Conservation (phyloP, 345 rosid genomes). For the Boechera retrofracta region DNA sequence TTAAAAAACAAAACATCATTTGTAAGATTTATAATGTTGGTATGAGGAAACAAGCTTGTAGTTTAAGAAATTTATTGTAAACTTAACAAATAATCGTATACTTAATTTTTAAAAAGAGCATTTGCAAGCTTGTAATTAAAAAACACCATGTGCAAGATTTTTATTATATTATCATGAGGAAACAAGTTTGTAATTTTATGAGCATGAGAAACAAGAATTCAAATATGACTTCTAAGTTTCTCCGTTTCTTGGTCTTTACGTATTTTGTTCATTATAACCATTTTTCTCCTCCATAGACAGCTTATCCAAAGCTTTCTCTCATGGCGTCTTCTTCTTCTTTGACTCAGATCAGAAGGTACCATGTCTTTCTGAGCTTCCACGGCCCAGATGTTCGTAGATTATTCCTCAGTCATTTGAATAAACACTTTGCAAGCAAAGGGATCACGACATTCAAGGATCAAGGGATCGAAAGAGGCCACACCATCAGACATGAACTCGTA, state of each 20-base stretch:
- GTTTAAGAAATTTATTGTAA: no score
- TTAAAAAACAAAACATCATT: not conserved
- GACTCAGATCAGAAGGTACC: not conserved
- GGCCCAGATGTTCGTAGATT: not conserved
- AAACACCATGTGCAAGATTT: no score
- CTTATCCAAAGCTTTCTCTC: not conserved
- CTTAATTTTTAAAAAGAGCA: no score
- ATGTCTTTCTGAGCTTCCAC: not conserved
- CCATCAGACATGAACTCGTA: not conserved
- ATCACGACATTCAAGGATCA: not conserved
- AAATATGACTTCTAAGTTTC: no score
- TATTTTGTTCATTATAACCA: not conserved
- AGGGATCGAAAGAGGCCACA: not conserved
- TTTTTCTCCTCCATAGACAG: not conserved
- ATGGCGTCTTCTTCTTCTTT: conserved; percentile 6
- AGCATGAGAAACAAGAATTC: not conserved
- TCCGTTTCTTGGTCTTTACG: not conserved
- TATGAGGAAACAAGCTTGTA: not conserved
- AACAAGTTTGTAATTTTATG: not conserved
- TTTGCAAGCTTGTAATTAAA: no score
- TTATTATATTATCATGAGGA: no score
- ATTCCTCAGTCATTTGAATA: conserved; percentile 3
- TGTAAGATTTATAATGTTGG: not conserved
- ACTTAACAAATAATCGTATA: no score
- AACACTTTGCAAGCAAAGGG: not conserved